These are phyloP conservation scores for Cinnamomum chago DNA, from an alignment of 164 flowering plant species.

Conservation along the genomic window DNA sequence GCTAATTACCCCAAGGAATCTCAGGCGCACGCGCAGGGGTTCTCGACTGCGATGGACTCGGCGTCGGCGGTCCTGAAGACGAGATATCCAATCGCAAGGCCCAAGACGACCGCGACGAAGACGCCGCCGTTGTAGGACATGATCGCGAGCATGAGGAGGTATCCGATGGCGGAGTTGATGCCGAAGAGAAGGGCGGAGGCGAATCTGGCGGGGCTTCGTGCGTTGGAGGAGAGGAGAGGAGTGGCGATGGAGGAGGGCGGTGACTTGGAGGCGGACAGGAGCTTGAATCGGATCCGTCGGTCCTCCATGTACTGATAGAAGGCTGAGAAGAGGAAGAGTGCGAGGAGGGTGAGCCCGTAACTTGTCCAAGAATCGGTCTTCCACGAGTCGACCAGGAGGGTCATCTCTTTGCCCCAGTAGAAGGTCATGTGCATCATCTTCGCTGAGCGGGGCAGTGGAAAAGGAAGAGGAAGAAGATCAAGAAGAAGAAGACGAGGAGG, in stretches of 20 bases:
- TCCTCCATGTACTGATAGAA: constrained; percentile 88
- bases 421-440: constrained; percentile 99
- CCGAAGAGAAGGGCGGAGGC: constrained; percentile 42
- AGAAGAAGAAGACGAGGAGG: not conserved
- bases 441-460: not conserved
- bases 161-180: constrained; percentile 62
- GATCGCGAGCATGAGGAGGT: constrained; percentile 70
- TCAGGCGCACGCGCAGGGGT: constrained; percentile 69
- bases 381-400: constrained; percentile 72
- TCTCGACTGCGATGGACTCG: constrained; percentile 28
- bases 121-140: constrained; percentile 83
- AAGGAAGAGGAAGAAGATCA: not conserved
- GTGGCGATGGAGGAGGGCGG: constrained; percentile 3
- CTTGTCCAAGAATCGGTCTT: constrained; percentile 53
- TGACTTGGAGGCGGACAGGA: constrained; percentile 11
- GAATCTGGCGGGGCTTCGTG: constrained; percentile 14
- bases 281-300: constrained; percentile 47
- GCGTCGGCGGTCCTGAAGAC: constrained; percentile 38
- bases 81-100: constrained; percentile 53
- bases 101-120: constrained; percentile 58
- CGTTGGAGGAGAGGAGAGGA: constrained; percentile 22
- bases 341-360: constrained; percentile 57
- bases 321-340: constrained; percentile 50
- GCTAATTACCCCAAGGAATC: not conserved
- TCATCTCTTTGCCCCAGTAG: constrained; percentile 73